Evolutionary conservation across 768 basidiomycete species (phyloP).

Genomic region (Tylopilus balloui): DNA sequence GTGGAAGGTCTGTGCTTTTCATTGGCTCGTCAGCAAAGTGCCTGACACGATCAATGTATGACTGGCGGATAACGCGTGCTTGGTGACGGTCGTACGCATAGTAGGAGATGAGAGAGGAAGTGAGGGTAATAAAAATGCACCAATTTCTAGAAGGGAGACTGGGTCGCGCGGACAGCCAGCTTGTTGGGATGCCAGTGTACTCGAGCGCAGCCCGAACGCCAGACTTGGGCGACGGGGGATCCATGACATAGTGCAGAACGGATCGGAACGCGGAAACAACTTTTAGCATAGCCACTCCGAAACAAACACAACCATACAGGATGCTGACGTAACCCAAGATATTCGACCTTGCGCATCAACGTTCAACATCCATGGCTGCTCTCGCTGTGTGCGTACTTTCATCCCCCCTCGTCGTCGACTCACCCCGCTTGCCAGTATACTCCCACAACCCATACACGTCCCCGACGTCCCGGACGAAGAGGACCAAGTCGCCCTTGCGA

Average conservation of each 20-base stretch:
- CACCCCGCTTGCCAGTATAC: constrained; percentile 41
- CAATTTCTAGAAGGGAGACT: constrained; percentile 88
- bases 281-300: constrained; percentile 20
- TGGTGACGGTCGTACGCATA: constrained; percentile 86
- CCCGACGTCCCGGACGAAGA: constrained; percentile 58
- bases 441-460: constrained; percentile 62
- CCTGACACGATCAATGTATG: constrained; percentile 77
- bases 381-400: constrained; percentile 64
- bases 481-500: constrained; percentile 37
- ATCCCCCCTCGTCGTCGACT: not conserved
- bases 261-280: constrained; percentile 22
- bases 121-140: constrained; percentile 85
- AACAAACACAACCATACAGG: constrained; percentile 22
- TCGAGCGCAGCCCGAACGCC: constrained; percentile 59
- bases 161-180: constrained; percentile 82
- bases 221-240: constrained; percentile 38
- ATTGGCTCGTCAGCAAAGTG: constrained; percentile 68
- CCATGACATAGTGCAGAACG: constrained; percentile 4
- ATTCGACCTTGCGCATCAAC: not conserved
- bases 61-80: constrained; percentile 71
- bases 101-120: constrained; percentile 61
- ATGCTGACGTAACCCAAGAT: constrained; percentile 18
- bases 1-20: constrained; percentile 58
- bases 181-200: constrained; percentile 65
- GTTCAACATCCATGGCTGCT: constrained; percentile 48